phyloP scores from a whole-genome alignment of 495 filamentous ascomycete genomes.

The Usnea hakonensis region DNA sequence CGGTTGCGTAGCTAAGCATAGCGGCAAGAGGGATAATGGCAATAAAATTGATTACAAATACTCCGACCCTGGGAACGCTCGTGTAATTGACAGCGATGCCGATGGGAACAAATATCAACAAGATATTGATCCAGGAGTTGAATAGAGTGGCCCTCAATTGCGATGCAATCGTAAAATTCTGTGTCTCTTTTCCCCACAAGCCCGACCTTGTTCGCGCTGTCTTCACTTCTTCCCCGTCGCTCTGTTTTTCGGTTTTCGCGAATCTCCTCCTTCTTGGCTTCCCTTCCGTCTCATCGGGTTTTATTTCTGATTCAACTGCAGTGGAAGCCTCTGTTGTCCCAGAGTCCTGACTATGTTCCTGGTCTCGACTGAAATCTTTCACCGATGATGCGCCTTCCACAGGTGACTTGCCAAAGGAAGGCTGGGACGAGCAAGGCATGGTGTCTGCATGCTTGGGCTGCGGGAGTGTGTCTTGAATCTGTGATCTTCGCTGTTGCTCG shows the following conservation, averaged over 20 bases:
- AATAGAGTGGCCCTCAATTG: conserved; percentile 66
- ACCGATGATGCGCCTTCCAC: neutral
- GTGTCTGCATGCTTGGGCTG: conserved; percentile 22
- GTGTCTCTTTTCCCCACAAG: conserved; percentile 27
- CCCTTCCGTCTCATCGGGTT: conserved; percentile 8
- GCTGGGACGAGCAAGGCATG: conserved; percentile 16
- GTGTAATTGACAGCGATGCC: conserved; percentile 40
- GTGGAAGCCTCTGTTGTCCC: conserved; percentile 9
- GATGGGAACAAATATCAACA: conserved; percentile 69
- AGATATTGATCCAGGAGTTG: conserved; percentile 75
- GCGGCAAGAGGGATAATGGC: conserved; percentile 43
- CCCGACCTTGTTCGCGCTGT: conserved; percentile 26
- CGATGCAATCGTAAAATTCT: conserved; percentile 57
- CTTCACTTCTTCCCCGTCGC: neutral
- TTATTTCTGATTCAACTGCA: neutral
- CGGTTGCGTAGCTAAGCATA: conserved; percentile 49
- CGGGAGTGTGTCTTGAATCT: conserved; percentile 1
- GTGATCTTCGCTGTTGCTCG: conserved; percentile 4
- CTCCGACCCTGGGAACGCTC: conserved; percentile 18
- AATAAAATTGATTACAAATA: conserved; percentile 28
- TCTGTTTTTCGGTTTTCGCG: neutral
- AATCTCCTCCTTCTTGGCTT: neutral
- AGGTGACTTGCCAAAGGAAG: conserved; percentile 1
- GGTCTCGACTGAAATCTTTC: conserved; percentile 8
- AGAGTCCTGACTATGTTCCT: conserved; percentile 20